Evolutionary conservation across 169 alveolate genomes (phyloP), one percentile per base, ranked within the genome.

Genomic region (Plasmodium inui): DNA sequence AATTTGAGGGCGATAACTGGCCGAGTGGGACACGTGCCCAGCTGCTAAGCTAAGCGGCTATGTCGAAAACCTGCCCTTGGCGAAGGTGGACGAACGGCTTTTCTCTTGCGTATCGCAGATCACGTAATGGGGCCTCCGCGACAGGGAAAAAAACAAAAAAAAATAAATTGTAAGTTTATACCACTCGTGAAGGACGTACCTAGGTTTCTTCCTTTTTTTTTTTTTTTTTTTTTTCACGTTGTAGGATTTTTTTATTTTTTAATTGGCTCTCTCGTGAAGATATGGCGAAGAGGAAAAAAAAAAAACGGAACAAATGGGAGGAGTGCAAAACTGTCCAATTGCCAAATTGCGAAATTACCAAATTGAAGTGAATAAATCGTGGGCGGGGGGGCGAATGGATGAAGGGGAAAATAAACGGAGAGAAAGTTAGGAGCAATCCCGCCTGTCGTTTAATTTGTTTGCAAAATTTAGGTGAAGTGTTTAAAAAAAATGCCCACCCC

Each of bases 401-500:
- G 79, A 22, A 19, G 14, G 55, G 19, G 55, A 34, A 44, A 72
- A 32, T 30, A 26, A 73, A 46, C 9, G 37, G 76, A 61, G 44
- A 32, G 55, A 74, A 37, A 74, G 6, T 17, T 74, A 12, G 61
- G 30, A 74, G 44, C 10, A 34, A 34, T 22, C 82, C 34, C 22
- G 8, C 55, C 26, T 34, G 82, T 74, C 17, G 26, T 74, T 37
- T 32, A 34, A 30, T 34, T 74, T 74, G 55, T 74, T 74, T 9
- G 82, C 46, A 34, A 74, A 74, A 41, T 41, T 22, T 79, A 12
- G 32, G 76, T n/a, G 55, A 79, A 79, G 4, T 22, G 70, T 17
- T 79, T 79, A 79, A 79, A 79, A n/a, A 41, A 79, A 79, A 79
- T 79, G 46, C 57, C n/a, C 41, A 12, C 37, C 37, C 72, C 55